These are phyloP conservation scores for Quercus lobata DNA, from an alignment of 331 rosid genomes.

Conservation along the genomic window DNA sequence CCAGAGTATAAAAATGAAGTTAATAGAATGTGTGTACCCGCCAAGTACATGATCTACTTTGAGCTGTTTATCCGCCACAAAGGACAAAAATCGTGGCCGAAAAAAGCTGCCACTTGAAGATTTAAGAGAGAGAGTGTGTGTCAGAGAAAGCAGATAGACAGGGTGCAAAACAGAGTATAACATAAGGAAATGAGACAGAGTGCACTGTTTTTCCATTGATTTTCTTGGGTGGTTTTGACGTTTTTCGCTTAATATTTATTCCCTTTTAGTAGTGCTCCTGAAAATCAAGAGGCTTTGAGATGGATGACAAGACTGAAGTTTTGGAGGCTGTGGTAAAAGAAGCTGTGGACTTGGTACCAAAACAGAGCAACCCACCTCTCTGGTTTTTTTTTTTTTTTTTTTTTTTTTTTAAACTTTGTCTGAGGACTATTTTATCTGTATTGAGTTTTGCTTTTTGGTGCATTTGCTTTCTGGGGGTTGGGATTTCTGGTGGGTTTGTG, in stretches of 20 bases:
- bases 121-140: constrained; percentile 3
- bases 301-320: constrained; percentile 71
- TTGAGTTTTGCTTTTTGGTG: not conserved
- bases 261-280: not conserved
- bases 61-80: not conserved
- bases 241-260: not conserved
- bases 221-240: not conserved
- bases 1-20: not conserved
- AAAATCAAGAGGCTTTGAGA: constrained; percentile 4
- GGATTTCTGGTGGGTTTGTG: not conserved
- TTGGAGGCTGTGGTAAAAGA: constrained; percentile 86
- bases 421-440: not conserved
- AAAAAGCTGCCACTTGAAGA: constrained; percentile 19
- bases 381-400: not conserved
- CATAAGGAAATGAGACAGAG: not conserved
- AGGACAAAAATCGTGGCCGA: not conserved
- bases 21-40: constrained; percentile 7
- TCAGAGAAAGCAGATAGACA: not conserved
- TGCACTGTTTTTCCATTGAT: constrained; percentile 5
- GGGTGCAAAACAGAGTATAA: not conserved
- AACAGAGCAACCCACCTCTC: constrained; percentile 18
- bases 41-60: constrained; percentile 28
- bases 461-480: not conserved
- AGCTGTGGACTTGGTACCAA: constrained; percentile 79
- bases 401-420: not conserved